These are phyloP conservation scores for Ganoderma boninense DNA, from an alignment of 1,284 basidiomycete species.

Conservation along the genomic window DNA sequence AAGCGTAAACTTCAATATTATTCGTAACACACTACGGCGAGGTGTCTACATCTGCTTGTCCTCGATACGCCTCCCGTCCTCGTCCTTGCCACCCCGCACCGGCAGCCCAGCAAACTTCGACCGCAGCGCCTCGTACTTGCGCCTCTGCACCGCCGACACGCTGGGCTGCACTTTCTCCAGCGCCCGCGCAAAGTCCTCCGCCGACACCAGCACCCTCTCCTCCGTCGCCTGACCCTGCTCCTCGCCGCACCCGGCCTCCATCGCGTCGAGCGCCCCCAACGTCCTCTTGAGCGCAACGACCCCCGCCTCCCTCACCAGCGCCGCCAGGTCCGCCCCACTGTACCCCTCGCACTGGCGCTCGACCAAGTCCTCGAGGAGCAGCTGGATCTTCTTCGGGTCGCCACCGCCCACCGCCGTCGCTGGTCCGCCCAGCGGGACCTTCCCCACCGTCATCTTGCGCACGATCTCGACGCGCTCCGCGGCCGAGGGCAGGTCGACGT, in stretches of 20 bases:
- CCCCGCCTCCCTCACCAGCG: slow-evolving; percentile 90
- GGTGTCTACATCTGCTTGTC: neutral
- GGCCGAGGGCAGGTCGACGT: slow-evolving; percentile 89
- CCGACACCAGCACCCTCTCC: slow-evolving; percentile 53
- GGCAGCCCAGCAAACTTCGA: slow-evolving; percentile 79
- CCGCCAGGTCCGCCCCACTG: slow-evolving; percentile 90
- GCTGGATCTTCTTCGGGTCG: slow-evolving; percentile 38
- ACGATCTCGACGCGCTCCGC: slow-evolving; percentile 89
- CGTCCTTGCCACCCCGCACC: slow-evolving; percentile 54
- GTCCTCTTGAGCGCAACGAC: slow-evolving; percentile 83
- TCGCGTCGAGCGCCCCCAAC: slow-evolving; percentile 69
- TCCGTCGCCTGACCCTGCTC: slow-evolving; percentile 21
- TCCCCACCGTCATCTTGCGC: slow-evolving; percentile 69
- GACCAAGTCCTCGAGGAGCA: slow-evolving; percentile 57
- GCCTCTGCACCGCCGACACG: slow-evolving; percentile 83
- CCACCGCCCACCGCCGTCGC: slow-evolving; percentile 27
- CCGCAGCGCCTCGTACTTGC: slow-evolving; percentile 82
- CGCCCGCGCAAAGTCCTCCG: slow-evolving; percentile 79
- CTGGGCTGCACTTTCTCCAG: slow-evolving; percentile 88
- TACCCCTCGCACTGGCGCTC: slow-evolving; percentile 82
- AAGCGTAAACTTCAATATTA: neutral
- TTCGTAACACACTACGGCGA: neutral
- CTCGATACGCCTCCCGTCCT: slow-evolving; percentile 3
- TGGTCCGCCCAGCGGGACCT: slow-evolving; percentile 69
- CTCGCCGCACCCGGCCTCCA: slow-evolving; percentile 46